Evolutionary conservation across 495 filamentous ascomycete genomes (phyloP).

Genomic region (Delitschia confertaspora): DNA sequence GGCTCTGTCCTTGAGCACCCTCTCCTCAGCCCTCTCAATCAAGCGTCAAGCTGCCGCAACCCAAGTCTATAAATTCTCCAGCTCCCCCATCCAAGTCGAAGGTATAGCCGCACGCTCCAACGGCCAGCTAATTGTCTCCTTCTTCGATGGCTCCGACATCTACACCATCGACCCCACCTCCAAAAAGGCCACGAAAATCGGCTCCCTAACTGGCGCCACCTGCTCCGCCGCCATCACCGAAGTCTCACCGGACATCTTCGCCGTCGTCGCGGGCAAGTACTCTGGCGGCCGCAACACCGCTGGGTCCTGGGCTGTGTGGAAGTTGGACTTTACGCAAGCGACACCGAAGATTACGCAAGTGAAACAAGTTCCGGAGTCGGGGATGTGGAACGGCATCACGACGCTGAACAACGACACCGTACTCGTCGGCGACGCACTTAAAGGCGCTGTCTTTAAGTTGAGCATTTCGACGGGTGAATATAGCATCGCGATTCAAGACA

Average conservation of each 20-base stretch:
- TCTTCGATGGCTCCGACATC: slow-evolving; percentile 18
- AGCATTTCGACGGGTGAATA: slow-evolving; percentile 10
- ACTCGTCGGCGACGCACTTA: slow-evolving; percentile 30
- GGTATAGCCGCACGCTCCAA: slow-evolving; percentile 17
- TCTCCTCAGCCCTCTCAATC: slow-evolving; percentile 28
- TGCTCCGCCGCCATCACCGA: slow-evolving; percentile 18
- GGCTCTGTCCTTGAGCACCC: slow-evolving; percentile 20
- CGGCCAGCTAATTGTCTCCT: slow-evolving; percentile 15
- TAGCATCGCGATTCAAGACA: slow-evolving; percentile 16
- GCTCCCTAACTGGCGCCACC: slow-evolving; percentile 5
- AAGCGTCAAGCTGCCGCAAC: slow-evolving; percentile 29
- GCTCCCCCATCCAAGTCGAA: slow-evolving; percentile 7
- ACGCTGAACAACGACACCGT: slow-evolving; percentile 36
- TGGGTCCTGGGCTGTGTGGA: slow-evolving; percentile 18
- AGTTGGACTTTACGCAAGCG: slow-evolving; percentile 9
- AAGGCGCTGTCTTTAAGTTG: slow-evolving; percentile 14
- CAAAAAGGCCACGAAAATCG: slow-evolving; percentile 12
- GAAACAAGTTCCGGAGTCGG: slow-evolving; percentile 36
- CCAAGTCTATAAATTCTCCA: slow-evolving; percentile 16
- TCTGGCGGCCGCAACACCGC: slow-evolving; percentile 10
- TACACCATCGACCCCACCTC: slow-evolving; percentile 12
- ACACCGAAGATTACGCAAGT: slow-evolving; percentile 33
- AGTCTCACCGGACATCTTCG: slow-evolving; percentile 17
- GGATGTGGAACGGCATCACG: slow-evolving; percentile 37
- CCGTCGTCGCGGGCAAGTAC: slow-evolving; percentile 16